Evolutionary conservation across 2,329 filamentous ascomycete genomes (phyloP).

Genomic region (Pestalotiopsis sp.): DNA sequence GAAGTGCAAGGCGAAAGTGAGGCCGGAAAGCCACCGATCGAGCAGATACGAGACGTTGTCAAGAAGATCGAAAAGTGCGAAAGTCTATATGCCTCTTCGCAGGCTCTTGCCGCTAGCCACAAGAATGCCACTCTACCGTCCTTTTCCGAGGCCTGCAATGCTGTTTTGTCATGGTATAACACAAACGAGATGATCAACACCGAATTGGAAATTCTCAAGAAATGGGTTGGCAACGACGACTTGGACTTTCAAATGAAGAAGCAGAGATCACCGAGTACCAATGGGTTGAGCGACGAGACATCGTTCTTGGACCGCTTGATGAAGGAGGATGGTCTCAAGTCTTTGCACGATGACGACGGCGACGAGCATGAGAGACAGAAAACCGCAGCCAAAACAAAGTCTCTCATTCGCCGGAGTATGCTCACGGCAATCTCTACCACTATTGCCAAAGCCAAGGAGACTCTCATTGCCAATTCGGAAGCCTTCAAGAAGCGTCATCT

Average conservation of each 20-base stretch:
- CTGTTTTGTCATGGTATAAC: constrained; percentile 95
- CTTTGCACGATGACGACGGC: constrained; percentile 83
- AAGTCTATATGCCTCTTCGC: constrained; percentile 79
- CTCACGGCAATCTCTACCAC: constrained; percentile 80
- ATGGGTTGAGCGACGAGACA: constrained; percentile 82
- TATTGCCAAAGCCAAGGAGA: constrained; percentile 91
- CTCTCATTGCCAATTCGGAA: constrained; percentile 82
- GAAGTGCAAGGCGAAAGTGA: constrained; percentile 93
- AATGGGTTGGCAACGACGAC: constrained; percentile 96
- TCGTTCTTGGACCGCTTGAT: constrained; percentile 93
- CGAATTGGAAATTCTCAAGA: constrained; percentile 85
- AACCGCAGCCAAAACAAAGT: constrained; percentile 40
- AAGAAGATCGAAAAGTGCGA: constrained; percentile 89
- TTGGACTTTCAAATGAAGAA: constrained; percentile 84
- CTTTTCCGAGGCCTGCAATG: constrained; percentile 82
- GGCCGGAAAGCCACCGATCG: constrained; percentile 81
- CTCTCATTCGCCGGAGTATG: constrained; percentile 66
- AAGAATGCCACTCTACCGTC: constrained; percentile 74
- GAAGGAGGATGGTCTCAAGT: constrained; percentile 94
- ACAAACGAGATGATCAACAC: constrained; percentile 96
- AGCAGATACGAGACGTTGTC: constrained; percentile 89
- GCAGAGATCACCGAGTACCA: constrained; percentile 66
- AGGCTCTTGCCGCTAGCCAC: constrained; percentile 73
- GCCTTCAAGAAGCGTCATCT: constrained; percentile 87
- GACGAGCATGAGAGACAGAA: constrained; percentile 36